Base-by-base conservation (phyloP, 2,329 filamentous ascomycete genomes). In the Ophiocordyceps australis region DNA sequence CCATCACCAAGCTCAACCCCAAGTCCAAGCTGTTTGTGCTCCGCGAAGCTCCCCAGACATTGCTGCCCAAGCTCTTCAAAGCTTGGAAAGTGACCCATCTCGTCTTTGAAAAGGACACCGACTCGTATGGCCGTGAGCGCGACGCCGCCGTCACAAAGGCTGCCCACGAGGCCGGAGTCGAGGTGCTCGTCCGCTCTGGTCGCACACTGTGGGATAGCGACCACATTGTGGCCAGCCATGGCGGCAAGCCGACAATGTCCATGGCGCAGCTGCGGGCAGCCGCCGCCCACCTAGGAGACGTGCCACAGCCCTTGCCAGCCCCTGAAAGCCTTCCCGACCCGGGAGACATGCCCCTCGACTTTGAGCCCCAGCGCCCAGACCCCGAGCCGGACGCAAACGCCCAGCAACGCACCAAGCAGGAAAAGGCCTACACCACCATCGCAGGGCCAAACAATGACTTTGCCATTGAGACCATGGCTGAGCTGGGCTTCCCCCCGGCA, bases 71-170 rank as follows among this genome's bases (percentile, higher is more conserved):
- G 45, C 52, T 83, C 2, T 77, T 81, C 57, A 67, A 69, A 37
- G 62, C 65, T 12, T 85, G 77, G 78, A 62, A 64, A 2, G 68
- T 80, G 15, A 78, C 75, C 0, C 77, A 83, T 47, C 49, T 83
- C 5, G 76, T 82, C 0, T 83, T 82, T 37, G 78, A 85, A 43
- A 77, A 74, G 39, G 78, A 83, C 38, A 80, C 75, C 0, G 78
- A 85, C 51, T 58, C 72, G 1, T 83, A 83, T 47, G 75, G 58
- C 5, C 58, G 65, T 11, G 61, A 69, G 21, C 52, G 78, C 25
- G 78, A 85, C 45, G 56, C 55, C 2, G 49, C 54, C 12, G 60
- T 85, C 9, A 47, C 59, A 18, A 46, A 57, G 11, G 47, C 72
- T n/a, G 76, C 76, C 5, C 52, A 62, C 35, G 50, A 66, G 23